Percentiles rank a stretch among this genome's conserved stretches.
phyloP scores from a whole-genome alignment of 129 eudicot genomes.

The Artemisia argyi region DNA sequence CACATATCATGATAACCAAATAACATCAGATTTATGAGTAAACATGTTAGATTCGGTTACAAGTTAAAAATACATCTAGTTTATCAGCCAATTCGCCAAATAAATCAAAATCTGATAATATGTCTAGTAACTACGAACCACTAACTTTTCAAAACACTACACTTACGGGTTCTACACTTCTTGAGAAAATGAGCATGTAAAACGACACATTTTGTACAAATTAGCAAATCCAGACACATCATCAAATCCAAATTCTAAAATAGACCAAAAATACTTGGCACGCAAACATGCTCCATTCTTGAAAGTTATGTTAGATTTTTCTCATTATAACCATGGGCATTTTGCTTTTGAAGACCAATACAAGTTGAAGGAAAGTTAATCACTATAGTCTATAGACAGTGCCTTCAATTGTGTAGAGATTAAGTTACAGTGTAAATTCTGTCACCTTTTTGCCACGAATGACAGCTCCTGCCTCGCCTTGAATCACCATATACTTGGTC shows the following conservation, averaged over 20 bases:
- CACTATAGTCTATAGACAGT: not conserved
- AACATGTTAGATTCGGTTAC: too few species aligned
- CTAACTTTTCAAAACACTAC: not conserved
- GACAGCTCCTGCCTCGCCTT: slow-evolving; percentile 86
- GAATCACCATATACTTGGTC: slow-evolving; percentile 87
- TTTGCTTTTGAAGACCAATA: slow-evolving; percentile 1
- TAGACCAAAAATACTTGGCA: too few species aligned
- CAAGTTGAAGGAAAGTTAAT: not conserved
- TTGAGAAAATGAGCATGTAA: too few species aligned
- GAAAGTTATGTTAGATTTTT: too few species aligned
- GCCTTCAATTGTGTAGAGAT: not conserved
- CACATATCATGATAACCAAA: too few species aligned
- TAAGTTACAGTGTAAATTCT: not conserved
- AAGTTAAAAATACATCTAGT: too few species aligned
- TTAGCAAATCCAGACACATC: too few species aligned
- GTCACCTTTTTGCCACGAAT: slow-evolving; percentile 92
- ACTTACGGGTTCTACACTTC: not conserved
- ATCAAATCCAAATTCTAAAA: too few species aligned
- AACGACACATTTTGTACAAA: too few species aligned
- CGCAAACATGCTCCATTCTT: too few species aligned
- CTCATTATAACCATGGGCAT: too few species aligned
- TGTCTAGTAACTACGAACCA: not conserved
- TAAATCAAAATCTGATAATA: not conserved
- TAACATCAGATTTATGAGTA: too few species aligned
- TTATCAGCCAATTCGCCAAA: slow-evolving; percentile 1